phyloP scores from a whole-genome alignment of 78 protist genomes.

The Isochrysis galbana region DNA sequence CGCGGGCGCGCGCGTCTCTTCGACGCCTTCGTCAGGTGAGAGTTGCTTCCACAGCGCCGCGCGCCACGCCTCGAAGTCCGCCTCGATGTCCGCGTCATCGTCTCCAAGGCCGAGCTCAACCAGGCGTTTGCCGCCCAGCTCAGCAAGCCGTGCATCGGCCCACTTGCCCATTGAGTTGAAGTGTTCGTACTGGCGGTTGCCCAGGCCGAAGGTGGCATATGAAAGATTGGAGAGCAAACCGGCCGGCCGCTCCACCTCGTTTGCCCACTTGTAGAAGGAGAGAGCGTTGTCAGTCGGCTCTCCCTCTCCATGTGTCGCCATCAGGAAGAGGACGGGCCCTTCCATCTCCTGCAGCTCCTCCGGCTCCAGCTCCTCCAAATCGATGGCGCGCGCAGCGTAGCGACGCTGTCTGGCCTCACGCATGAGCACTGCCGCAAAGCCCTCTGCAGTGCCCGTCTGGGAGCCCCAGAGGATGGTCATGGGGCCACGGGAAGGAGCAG shows the following conservation, averaged over 20 bases:
- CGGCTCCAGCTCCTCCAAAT: constrained; percentile 46
- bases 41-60: neutral
- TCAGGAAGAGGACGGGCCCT: constrained; percentile 58
- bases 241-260: constrained; percentile 44
- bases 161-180: constrained; percentile 73
- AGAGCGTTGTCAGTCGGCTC: constrained; percentile 91
- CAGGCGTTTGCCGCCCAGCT: constrained; percentile 68
- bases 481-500: too few relatives aligned
- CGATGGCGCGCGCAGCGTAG: constrained; percentile 58
- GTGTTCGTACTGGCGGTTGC: constrained; percentile 89
- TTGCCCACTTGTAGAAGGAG: constrained; percentile 55
- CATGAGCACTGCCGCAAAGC: constrained; percentile 60
- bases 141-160: constrained; percentile 64
- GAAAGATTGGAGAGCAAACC: constrained; percentile 6
- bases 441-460: constrained; percentile 89
- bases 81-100: constrained; percentile 70
- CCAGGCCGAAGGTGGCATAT: constrained; percentile 77
- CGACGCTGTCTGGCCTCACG: constrained; percentile 68
- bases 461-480: constrained; percentile 70
- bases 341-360: neutral
- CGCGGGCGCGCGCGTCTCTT: neutral
- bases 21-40: neutral
- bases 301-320: constrained; percentile 90
- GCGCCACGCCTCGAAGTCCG: constrained; percentile 24
- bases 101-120: constrained; percentile 80